A percentile compares a stretch with the other conserved stretches of the same genome.
Evolutionary conservation across 176 grass and related monocot species (phyloP).

Genomic region (Zea luxurians): DNA sequence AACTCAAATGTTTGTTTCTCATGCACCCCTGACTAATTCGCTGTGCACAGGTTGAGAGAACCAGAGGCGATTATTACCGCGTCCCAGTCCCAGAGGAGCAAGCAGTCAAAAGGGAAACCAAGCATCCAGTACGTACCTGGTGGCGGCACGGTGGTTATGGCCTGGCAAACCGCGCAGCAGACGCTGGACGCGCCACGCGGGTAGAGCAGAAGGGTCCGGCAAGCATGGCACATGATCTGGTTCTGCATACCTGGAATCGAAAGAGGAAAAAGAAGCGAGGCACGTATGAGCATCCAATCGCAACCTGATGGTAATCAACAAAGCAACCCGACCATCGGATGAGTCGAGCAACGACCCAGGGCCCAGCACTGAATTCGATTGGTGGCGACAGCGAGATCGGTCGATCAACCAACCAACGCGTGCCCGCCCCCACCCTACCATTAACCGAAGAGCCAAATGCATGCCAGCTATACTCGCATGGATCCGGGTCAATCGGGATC

Average conservation of each 20-base stretch:
- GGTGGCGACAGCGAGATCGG: not conserved
- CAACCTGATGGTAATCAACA: not conserved
- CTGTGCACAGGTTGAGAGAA: not conserved
- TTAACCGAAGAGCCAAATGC: not conserved
- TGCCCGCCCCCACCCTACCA: not conserved
- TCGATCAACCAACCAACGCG: not conserved
- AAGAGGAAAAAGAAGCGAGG: too few species aligned
- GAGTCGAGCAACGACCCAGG: not conserved
- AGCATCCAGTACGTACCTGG: constrained; percentile 43
- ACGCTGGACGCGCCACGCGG: constrained; percentile 70
- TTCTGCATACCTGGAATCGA: constrained; percentile 55
- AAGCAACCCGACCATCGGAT: not conserved
- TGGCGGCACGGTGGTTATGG: constrained; percentile 66
- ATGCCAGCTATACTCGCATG: not conserved
- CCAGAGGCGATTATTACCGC: not conserved
- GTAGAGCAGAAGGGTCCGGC: constrained; percentile 67
- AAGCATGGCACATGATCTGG: constrained; percentile 86
- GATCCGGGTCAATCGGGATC: constrained; percentile 25
- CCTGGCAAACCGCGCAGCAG: constrained; percentile 72
- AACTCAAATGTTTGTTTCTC: not conserved
- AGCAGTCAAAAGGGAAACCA: not conserved
- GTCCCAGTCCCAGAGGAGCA: not conserved
- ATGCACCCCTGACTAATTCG: not conserved
- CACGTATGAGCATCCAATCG: not conserved
- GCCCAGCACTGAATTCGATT: not conserved